Percentiles rank a stretch among this genome's conserved stretches.
phyloP scores from a whole-genome alignment of 495 filamentous ascomycete genomes.

The Oidiodendron maius region DNA sequence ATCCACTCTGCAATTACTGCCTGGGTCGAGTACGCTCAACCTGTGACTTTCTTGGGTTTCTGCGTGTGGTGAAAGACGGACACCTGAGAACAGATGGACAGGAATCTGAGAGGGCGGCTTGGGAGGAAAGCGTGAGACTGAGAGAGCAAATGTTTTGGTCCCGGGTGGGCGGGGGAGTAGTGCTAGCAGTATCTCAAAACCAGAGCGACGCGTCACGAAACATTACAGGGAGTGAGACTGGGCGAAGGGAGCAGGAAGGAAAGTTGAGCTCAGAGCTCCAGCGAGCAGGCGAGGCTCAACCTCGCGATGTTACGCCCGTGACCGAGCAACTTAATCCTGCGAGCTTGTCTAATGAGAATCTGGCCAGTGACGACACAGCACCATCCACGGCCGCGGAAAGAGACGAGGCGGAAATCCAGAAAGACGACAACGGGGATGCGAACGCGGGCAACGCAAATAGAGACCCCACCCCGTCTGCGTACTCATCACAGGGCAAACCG shows the following conservation, averaged over 20 bases:
- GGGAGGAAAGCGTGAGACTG: conserved; percentile 87
- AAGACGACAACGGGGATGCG: neutral
- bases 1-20: conserved; percentile 88
- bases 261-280: conserved; percentile 21
- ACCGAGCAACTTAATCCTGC: neutral
- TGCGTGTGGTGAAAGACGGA: conserved; percentile 85
- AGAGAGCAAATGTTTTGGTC: conserved; percentile 97
- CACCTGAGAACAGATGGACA: conserved; percentile 52
- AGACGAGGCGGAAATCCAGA: neutral
- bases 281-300: conserved; percentile 18
- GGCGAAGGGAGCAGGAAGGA: conserved; percentile 17
- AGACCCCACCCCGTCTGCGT: conserved; percentile 13
- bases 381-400: conserved; percentile 9
- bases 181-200: conserved; percentile 11
- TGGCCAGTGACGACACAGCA: conserved; percentile 4
- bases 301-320: conserved; percentile 19
- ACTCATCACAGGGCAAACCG: conserved; percentile 9
- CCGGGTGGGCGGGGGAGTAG: conserved; percentile 54
- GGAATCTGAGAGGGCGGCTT: conserved; percentile 71
- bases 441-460: conserved; percentile 2
- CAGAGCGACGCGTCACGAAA: conserved; percentile 13
- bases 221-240: conserved; percentile 13
- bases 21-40: conserved; percentile 75
- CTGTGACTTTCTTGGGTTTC: conserved; percentile 87
- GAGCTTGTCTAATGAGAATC: too few species aligned